Percentiles rank a stretch among this genome's conserved stretches.
phyloP scores from a whole-genome alignment of 179 eudicot species.

The Silene coronaria region DNA sequence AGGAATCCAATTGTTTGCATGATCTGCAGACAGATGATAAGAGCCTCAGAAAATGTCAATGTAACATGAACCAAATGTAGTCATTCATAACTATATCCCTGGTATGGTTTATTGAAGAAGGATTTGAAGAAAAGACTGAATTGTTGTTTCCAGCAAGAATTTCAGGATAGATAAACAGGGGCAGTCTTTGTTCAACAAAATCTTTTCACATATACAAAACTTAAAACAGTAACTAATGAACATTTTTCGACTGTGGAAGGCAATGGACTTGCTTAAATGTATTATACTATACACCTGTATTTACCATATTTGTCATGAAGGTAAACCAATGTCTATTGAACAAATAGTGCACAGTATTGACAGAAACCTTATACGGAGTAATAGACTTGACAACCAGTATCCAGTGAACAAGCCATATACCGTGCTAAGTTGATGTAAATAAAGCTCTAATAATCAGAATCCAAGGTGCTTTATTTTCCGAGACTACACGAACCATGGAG shows the following conservation, averaged over 20 bases:
- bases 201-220: background rate
- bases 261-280: background rate
- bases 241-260: background rate
- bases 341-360: background rate
- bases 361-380: background rate
- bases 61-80: conserved; percentile 6
- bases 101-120: too few species aligned
- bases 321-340: background rate
- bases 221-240: background rate
- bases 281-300: background rate
- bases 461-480: background rate
- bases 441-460: background rate
- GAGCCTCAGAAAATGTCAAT: conserved; percentile 5
- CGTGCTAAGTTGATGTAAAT: background rate
- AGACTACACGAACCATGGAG: background rate
- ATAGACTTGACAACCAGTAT: background rate
- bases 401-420: background rate
- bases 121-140: background rate
- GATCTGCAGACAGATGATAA: conserved; percentile 46
- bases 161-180: background rate
- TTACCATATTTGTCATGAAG: background rate
- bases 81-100: background rate
- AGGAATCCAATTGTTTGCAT: conserved; percentile 93
- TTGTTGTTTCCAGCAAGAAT: background rate
- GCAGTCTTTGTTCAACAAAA: background rate